Base-by-base conservation (phyloP, 2,329 filamentous ascomycete genomes). In the Claviceps sorghi region DNA sequence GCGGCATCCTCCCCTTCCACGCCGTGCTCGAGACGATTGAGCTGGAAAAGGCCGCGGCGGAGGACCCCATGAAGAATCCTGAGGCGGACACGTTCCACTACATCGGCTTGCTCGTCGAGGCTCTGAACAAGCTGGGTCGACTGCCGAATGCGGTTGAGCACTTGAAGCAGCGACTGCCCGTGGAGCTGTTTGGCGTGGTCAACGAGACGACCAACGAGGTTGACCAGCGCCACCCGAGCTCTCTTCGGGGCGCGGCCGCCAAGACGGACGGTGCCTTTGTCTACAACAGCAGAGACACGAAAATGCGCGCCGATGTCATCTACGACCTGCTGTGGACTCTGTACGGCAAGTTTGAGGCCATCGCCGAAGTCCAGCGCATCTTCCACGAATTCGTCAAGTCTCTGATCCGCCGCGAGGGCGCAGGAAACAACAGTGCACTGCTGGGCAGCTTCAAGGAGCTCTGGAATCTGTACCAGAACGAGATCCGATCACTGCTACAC, bases 401-500 rank as follows among this genome's bases (percentile, higher is more conserved):
- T 1, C 86, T 98, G 54, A 82, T 91, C 51, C 82, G 84, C 56
- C 82, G 94, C 49, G 90, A 97, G 63, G 86, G 85, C 4, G 73
- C 74, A 17, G 67, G 81, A 66, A 72, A 84, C 72, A 71, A 80
- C 59, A 77, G 72, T 42, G 76, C 79, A 1, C 75, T 97, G 49
- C 83, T 88, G 6, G 83, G 88, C 52, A 89, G 89, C 52, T 98
- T 98, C 69, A 93, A 91, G 62, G 93, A 97, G 69, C 72, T 98
- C 42, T 98, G 94, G 94, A 95, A 96, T 64, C 73, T 98, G 8
- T 91, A 96, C 62, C 93, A 98, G 64, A 97, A 94, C 67, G 93
- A 98, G 74, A 97, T 98, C 58, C 82, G 90, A 43, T 94, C 90
- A 5, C 72, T 98, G 15, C 72, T 98, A 53, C 93, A 97, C 67